A percentile compares a stretch with the other conserved stretches of the same genome.
Conservation (phyloP, 257 asterid genomes). For the Solanum paucissectum region DNA sequence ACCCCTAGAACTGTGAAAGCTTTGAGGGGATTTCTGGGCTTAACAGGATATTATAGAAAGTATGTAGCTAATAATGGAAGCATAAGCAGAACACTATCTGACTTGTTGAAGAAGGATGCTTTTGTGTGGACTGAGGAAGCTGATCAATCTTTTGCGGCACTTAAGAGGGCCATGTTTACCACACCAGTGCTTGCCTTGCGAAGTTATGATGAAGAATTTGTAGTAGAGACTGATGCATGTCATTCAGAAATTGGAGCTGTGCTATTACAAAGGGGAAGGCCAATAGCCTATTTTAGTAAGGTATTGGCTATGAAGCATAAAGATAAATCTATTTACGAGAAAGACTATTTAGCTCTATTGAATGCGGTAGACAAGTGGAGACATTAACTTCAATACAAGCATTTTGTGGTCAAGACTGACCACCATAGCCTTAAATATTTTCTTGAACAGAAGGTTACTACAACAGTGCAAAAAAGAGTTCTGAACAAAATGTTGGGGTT, state of each 20-base stretch:
- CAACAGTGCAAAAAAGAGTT: not conserved
- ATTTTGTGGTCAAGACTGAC: not conserved
- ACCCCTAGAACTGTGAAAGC: not conserved
- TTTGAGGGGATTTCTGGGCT: not conserved
- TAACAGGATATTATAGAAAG: not conserved
- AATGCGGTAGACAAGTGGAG: no score
- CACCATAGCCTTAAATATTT: not conserved
- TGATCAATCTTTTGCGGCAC: not conserved
- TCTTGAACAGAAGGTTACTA: not conserved
- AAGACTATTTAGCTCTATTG: not conserved
- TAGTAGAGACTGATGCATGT: not conserved
- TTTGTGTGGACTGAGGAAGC: not conserved
- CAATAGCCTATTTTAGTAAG: not conserved
- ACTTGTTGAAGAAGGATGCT: not conserved
- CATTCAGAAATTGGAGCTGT: not conserved
- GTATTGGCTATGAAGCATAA: not conserved
- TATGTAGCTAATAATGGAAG: not conserved
- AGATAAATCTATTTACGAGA: not conserved
- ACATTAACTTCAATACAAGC: not conserved
- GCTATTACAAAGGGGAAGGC: not conserved
- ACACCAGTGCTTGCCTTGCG: not conserved
- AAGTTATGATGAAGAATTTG: not conserved
- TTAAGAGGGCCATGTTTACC: not conserved
- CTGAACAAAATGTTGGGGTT: not conserved
- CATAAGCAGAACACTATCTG: not conserved